Percentiles rank a stretch among this genome's conserved stretches.
These are phyloP conservation scores for Nicotiana paniculata DNA, from an alignment of 257 asterid species.

Conservation along the genomic window DNA sequence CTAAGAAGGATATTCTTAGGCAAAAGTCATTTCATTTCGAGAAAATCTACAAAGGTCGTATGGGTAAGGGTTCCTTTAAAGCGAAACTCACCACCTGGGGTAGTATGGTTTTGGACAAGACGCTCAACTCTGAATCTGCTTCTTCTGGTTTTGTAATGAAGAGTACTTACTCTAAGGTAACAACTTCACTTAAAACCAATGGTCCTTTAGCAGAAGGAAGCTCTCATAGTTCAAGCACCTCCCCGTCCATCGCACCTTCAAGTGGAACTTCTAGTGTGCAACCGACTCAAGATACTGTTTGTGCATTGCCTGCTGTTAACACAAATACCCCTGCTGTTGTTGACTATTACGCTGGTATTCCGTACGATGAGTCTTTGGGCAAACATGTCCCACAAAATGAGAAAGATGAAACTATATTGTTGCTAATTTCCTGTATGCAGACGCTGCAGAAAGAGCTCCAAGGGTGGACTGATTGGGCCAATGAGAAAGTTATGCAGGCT, in stretches of 20 bases:
- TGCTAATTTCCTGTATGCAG: constrained; percentile 34
- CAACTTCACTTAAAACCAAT: constrained; percentile 21
- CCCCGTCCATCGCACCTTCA: constrained; percentile 18
- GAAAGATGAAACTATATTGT: constrained; percentile 41
- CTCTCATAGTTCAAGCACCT: constrained; percentile 17
- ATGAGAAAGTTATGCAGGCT: constrained; percentile 55
- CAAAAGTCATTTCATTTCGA: constrained; percentile 62
- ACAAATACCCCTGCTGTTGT: constrained; percentile 18
- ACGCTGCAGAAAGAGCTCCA: constrained; percentile 39
- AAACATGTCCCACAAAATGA: constrained; percentile 42
- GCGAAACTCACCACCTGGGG: constrained; percentile 66
- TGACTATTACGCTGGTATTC: constrained; percentile 43
- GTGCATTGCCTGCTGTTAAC: constrained; percentile 31
- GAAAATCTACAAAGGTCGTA: constrained; percentile 56
- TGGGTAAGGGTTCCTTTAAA: constrained; percentile 60
- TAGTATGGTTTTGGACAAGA: constrained; percentile 58
- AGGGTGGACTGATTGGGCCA: constrained; percentile 53
- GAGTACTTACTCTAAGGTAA: constrained; percentile 31
- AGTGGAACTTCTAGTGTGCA: neutral
- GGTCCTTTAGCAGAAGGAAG: constrained; percentile 22
- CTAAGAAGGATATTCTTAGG: constrained; percentile 58
- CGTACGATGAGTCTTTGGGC: constrained; percentile 42
- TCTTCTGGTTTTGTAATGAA: constrained; percentile 32
- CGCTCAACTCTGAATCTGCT: constrained; percentile 37
- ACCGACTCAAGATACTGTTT: constrained; percentile 27